These are phyloP conservation scores for Fusarium sp. DNA, from an alignment of 2,329 filamentous ascomycete genomes.

Conservation along the genomic window DNA sequence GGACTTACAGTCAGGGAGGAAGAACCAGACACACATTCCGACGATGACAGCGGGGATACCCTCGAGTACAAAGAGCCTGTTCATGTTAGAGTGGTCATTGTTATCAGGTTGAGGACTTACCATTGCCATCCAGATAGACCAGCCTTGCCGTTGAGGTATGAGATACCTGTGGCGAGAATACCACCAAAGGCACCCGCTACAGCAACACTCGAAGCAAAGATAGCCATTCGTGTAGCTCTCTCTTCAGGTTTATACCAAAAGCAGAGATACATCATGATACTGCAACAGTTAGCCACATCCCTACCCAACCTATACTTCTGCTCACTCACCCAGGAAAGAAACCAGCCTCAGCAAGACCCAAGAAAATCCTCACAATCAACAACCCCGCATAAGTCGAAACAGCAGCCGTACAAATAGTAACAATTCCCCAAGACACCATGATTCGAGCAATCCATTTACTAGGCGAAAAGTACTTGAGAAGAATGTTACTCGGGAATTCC, in stretches of 20 bases:
- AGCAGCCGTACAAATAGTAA: slow-evolving; percentile 61
- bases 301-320: no score
- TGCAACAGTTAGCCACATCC: not conserved
- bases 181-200: slow-evolving; percentile 71
- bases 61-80: slow-evolving; percentile 71
- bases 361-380: slow-evolving; percentile 59
- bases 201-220: slow-evolving; percentile 69
- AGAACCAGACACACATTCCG: slow-evolving; percentile 48
- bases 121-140: slow-evolving; percentile 65
- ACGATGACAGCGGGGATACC: slow-evolving; percentile 48
- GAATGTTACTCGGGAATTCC: slow-evolving; percentile 50
- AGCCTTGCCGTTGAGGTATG: slow-evolving; percentile 57
- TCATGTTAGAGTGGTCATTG: fast-evolving
- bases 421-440: slow-evolving; percentile 61
- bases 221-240: slow-evolving; percentile 66
- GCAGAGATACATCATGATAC: slow-evolving; percentile 66
- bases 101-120: not conserved
- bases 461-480: slow-evolving; percentile 51
- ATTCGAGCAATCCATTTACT: slow-evolving; percentile 52
- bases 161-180: slow-evolving; percentile 64
- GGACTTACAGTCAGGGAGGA: slow-evolving; percentile 47
- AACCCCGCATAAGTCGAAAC: slow-evolving; percentile 60
- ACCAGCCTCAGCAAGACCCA: slow-evolving; percentile 63
- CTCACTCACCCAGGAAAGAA: slow-evolving; percentile 58
- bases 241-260: slow-evolving; percentile 73